These are phyloP conservation scores for Amaranthus tricolor DNA, from an alignment of 179 eudicot genomes.

Conservation along the genomic window DNA sequence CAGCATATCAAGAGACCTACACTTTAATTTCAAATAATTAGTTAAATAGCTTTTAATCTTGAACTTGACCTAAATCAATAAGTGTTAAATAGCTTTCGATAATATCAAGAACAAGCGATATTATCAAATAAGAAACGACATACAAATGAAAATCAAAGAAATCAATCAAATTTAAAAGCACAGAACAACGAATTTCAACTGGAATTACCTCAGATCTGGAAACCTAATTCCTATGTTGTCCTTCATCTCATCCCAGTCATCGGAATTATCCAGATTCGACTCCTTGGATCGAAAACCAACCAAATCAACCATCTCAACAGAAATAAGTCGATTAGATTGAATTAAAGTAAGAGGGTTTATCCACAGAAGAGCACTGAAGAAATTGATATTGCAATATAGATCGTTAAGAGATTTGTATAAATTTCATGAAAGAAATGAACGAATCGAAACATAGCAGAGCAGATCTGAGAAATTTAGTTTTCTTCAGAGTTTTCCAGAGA, in stretches of 20 bases:
- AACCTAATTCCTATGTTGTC: too few relatives aligned
- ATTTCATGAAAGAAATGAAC: not conserved
- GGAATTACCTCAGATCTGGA: not conserved
- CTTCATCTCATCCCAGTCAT: not conserved
- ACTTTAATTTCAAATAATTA: too few relatives aligned
- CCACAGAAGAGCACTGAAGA: not conserved
- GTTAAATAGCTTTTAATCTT: too few relatives aligned
- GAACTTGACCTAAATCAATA: too few relatives aligned
- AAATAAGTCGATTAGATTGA: too few relatives aligned
- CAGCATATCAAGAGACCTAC: too few relatives aligned
- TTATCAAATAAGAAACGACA: too few relatives aligned
- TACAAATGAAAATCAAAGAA: not conserved
- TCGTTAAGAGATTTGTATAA: not conserved
- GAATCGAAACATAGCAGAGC: not conserved
- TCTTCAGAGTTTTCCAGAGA: not conserved
- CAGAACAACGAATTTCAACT: accelerated
- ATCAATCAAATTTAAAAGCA: not conserved
- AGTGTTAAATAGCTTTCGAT: too few relatives aligned
- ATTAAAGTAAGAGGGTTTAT: too few relatives aligned
- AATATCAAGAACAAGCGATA: too few relatives aligned
- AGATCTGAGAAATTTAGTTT: slow-evolving; percentile 20
- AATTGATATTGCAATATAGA: slow-evolving; percentile 6
- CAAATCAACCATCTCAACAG: not conserved
- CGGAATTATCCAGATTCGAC: not conserved
- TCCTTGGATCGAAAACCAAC: not conserved